Evolutionary conservation across 306 rosid genomes (phyloP), one percentile per base, ranked within the genome.

Genomic region (Prinsepia uniflora): DNA sequence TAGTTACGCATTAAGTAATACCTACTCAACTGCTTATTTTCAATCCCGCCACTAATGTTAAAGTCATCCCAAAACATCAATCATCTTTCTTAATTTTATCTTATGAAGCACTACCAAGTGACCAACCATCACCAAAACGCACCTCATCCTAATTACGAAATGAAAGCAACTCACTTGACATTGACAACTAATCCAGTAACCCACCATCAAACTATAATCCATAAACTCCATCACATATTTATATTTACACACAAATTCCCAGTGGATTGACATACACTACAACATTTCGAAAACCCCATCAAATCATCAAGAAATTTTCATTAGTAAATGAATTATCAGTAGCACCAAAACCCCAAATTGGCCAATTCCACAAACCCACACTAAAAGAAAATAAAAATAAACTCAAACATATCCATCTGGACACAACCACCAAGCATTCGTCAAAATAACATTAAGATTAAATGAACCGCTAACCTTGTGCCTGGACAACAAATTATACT

Each of bases 401-500:
- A n/a, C n/a, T n/a, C n/a, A n/a, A n/a, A n/a, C n/a, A n/a, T n/a
- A 3, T 24, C 30, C 30, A 24, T 24, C 30, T 24, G 30, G 30
- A 0, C 30, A 0, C 36, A 30, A 30, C 36, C 36, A 30, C 36
- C 36, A 30, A 30, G 4, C 36, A 30, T 30, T 1, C 36, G 36
- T 30, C 36, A 30, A 15, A 75, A 18, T 19, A 56, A 34, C 6
- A 43, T 0, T 6, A 13, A 47, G 30, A 19, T 8, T 5, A 52
- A 42, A 49, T 5, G 63, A 14, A 39, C 0, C 65, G 36, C 81
- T 19, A 10, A 85, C 96, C 88, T 95, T 95, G 71, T 89, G 99
- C 79, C 99, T 74, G 30, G 97, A 84, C 30, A 95, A 66, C 73
- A 95, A 75, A 54, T 95, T 95, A 53, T 95, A 95, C 86, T 91